A percentile compares a stretch with the other conserved stretches of the same genome.
Evolutionary conservation across 2,329 filamentous ascomycete species (phyloP).

Genomic region (Pseudovirgaria hyperparasitica): DNA sequence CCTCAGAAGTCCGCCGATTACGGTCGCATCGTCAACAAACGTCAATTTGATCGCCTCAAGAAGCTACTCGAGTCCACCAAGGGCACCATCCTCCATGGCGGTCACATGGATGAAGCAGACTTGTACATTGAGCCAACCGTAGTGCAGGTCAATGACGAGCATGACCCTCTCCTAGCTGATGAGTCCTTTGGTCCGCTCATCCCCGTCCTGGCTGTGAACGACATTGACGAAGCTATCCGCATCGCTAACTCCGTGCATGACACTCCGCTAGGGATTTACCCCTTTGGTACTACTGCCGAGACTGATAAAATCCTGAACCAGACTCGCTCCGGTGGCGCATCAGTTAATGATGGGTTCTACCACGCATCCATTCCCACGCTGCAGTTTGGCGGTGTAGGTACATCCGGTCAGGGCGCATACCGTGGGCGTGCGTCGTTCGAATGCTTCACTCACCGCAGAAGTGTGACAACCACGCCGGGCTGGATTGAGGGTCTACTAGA

Average conservation of each 20-base stretch:
- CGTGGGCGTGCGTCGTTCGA: slow-evolving; percentile 65
- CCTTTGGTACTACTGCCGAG: slow-evolving; percentile 73
- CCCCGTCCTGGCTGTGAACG: slow-evolving; percentile 63
- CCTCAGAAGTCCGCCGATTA: slow-evolving; percentile 67
- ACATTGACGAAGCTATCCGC: slow-evolving; percentile 73
- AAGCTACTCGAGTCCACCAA: slow-evolving; percentile 74
- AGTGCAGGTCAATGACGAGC: slow-evolving; percentile 63
- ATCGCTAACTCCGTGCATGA: slow-evolving; percentile 70
- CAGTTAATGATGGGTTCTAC: slow-evolving; percentile 48
- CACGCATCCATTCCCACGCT: slow-evolving; percentile 59
- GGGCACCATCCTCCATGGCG: slow-evolving; percentile 80
- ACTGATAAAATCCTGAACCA: slow-evolving; percentile 47
- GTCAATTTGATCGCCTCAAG: slow-evolving; percentile 73
- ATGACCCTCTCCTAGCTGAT: slow-evolving; percentile 67
- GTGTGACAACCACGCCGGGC: slow-evolving; percentile 47
- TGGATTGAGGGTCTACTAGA: slow-evolving; percentile 58
- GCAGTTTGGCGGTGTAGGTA: slow-evolving; percentile 72
- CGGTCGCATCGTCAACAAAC: slow-evolving; percentile 65
- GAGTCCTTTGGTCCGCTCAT: slow-evolving; percentile 94
- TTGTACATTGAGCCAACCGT: slow-evolving; percentile 86
- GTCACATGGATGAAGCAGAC: slow-evolving; percentile 64
- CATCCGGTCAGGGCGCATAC: slow-evolving; percentile 65
- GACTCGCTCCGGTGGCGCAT: slow-evolving; percentile 38
- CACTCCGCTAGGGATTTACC: slow-evolving; percentile 73
- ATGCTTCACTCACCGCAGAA: slow-evolving; percentile 49